These are phyloP conservation scores for Diplosphaera chodatii DNA, from an alignment of 139 green algal species.

Conservation along the genomic window DNA sequence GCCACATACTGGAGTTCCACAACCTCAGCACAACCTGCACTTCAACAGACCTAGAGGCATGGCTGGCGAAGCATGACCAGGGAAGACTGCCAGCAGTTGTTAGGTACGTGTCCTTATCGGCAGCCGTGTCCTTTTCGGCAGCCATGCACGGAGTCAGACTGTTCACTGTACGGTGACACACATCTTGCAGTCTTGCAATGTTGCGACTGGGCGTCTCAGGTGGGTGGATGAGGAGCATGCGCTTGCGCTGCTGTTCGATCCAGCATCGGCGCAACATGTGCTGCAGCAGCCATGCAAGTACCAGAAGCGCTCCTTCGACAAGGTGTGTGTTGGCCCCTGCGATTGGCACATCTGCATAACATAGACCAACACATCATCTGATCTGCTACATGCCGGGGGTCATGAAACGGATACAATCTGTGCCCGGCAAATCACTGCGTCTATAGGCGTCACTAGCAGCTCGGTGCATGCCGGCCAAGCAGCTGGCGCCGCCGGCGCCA, in stretches of 20 bases:
- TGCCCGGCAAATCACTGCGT: too few relatives aligned
- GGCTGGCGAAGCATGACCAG: neutral
- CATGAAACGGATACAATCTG: neutral
- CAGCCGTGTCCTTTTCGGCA: too few relatives aligned
- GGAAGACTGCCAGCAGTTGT: neutral
- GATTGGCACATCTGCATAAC: neutral
- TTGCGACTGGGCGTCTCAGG: neutral
- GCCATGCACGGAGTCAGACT: neutral
- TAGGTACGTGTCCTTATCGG: neutral
- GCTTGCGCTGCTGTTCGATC: neutral
- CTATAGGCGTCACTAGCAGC: neutral
- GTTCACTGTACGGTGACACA: neutral
- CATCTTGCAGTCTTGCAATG: neutral
- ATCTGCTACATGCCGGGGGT: neutral
- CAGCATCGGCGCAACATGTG: neutral
- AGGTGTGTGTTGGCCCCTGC: neutral
- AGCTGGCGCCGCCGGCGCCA: slow-evolving; percentile 1
- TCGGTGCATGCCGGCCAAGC: neutral
- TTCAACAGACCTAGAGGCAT: neutral
- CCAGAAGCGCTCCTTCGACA: neutral
- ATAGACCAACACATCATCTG: neutral
- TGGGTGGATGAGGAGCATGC: neutral
- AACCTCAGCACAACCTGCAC: neutral
- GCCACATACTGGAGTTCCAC: neutral
- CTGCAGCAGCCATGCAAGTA: neutral